Evolutionary conservation across 148 eudicot genomes (phyloP).

Genomic region (Oxyria digyna): DNA sequence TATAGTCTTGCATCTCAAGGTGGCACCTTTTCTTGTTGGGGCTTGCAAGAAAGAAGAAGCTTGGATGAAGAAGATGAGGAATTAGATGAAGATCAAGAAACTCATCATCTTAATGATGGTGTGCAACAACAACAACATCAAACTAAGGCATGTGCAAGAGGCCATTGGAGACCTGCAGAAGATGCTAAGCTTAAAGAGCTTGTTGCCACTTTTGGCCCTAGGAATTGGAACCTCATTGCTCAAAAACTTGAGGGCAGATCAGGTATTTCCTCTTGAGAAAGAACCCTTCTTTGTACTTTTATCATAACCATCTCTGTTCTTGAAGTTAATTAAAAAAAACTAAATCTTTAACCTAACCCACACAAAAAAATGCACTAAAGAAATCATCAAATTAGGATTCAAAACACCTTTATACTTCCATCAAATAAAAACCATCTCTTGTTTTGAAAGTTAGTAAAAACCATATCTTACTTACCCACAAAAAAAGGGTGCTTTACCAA

Average conservation of each 20-base stretch:
- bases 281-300: background rate
- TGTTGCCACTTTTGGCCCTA: slow-evolving; percentile 75
- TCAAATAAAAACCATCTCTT: no score
- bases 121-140: background rate
- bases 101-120: background rate
- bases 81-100: background rate
- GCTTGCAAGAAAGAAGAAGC: background rate
- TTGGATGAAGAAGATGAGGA: background rate
- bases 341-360: no score
- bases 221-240: slow-evolving; percentile 84
- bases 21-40: background rate
- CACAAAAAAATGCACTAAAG: no score
- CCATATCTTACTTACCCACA: no score
- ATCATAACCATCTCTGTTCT: no score
- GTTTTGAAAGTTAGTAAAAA: no score
- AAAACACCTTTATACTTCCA: no score
- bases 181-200: slow-evolving; percentile 63
- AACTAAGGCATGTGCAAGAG: slow-evolving; percentile 53
- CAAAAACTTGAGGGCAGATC: slow-evolving; percentile 73
- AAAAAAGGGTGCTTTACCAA: no score
- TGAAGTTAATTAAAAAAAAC: no score
- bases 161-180: slow-evolving; percentile 86
- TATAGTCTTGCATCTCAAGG: background rate
- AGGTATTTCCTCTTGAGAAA: slow-evolving; percentile 22
- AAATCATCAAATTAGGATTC: no score